Evolutionary conservation across 257 asterid genomes (phyloP).

Genomic region (Scutellaria galericulata): DNA sequence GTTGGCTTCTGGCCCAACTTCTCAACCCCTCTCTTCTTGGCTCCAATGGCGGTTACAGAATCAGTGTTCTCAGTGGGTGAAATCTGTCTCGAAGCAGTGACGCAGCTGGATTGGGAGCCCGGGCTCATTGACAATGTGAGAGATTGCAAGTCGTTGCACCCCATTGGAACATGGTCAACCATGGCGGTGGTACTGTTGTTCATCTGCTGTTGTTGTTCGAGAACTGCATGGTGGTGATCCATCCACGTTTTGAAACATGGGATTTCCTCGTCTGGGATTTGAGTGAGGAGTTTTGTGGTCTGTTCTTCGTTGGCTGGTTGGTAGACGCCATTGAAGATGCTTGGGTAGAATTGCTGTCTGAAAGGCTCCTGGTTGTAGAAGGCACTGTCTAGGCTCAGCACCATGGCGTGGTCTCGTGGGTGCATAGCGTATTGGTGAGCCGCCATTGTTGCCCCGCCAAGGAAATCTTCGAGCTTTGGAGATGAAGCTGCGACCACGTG

Average conservation of each 20-base stretch:
- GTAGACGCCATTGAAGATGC: constrained; percentile 48
- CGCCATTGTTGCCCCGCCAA: constrained; percentile 70
- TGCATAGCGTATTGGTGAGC: constrained; percentile 43
- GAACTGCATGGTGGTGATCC: constrained; percentile 45
- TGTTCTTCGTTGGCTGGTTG: constrained; percentile 41
- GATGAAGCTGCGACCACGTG: constrained; percentile 46
- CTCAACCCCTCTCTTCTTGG: constrained; percentile 67
- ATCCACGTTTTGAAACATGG: constrained; percentile 60
- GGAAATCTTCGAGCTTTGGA: constrained; percentile 84
- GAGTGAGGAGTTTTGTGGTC: constrained; percentile 34
- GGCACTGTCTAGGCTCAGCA: constrained; percentile 54
- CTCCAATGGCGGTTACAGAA: constrained; percentile 48
- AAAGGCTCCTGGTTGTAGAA: constrained; percentile 54
- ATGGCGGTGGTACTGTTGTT: not conserved
- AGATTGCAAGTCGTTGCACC: constrained; percentile 55
- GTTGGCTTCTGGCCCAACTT: constrained; percentile 59
- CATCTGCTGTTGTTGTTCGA: constrained; percentile 38
- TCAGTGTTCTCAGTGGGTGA: constrained; percentile 52
- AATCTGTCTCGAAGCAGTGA: constrained; percentile 64
- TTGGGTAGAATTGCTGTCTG: constrained; percentile 45
- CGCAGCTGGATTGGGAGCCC: constrained; percentile 82
- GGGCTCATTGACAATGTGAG: constrained; percentile 83
- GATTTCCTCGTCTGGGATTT: constrained; percentile 48
- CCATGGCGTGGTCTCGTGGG: constrained; percentile 51
- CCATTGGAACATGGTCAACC: constrained; percentile 33